Conservation (phyloP, 371 early-diverging fungal species). For the Vairimorpha ceranae region DNA sequence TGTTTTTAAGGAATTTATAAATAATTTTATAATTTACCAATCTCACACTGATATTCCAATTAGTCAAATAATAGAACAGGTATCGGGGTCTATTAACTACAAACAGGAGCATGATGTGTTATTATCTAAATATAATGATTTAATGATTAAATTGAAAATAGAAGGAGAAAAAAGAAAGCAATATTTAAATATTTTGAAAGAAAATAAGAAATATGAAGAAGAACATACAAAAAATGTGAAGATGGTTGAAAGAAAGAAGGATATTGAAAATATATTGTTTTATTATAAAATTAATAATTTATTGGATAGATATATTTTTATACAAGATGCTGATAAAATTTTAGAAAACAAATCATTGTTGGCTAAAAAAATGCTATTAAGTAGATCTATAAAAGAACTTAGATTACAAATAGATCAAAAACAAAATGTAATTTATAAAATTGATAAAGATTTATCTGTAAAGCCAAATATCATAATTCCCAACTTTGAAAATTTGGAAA, state of each 20-base stretch:
- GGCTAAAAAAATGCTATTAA: constrained; percentile 2
- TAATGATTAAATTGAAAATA: constrained; percentile 43
- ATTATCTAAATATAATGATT: constrained; percentile 28
- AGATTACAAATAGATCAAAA: constrained; percentile 4
- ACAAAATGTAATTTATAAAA: constrained; percentile 9
- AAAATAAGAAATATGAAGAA: constrained; percentile 35
- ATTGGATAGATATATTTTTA: neutral
- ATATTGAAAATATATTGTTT: constrained; percentile 1
- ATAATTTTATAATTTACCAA: constrained; percentile 86
- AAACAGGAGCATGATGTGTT: constrained; percentile 54
- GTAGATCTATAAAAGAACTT: constrained; percentile 1
- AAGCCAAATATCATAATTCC: neutral
- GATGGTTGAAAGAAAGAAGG: constrained; percentile 14
- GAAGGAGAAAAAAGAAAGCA: constrained; percentile 40
- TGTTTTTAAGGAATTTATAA: constrained; percentile 71
- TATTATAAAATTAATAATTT: neutral
- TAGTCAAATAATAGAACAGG: constrained; percentile 75
- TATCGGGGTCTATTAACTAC: constrained; percentile 69
- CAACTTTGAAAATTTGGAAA: neutral
- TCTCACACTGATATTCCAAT: constrained; percentile 78
- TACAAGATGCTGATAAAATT: neutral
- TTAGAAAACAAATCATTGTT: neutral
- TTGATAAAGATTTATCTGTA: neutral
- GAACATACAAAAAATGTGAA: constrained; percentile 20
- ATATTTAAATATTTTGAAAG: constrained; percentile 31